Percentiles rank a stretch among this genome's conserved stretches.
Evolutionary conservation across 2,329 filamentous ascomycete genomes (phyloP).

Genomic region (Penicillium digitatum): DNA sequence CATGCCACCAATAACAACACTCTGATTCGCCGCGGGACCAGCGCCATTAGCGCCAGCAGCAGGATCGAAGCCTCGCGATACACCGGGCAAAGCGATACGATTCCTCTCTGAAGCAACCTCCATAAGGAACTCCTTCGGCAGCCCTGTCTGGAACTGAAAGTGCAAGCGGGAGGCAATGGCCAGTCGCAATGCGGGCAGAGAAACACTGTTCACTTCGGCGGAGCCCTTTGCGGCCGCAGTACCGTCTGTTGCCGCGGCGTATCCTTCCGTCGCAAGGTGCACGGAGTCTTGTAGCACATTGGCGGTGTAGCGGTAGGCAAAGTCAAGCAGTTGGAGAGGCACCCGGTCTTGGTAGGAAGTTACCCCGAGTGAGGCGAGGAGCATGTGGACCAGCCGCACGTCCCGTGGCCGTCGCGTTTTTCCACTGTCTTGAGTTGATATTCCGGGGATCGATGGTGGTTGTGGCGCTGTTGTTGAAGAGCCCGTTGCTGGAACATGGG

Average conservation of each 20-base stretch:
- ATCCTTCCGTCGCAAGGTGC: constrained; percentile 50
- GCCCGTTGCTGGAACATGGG: constrained; percentile 15
- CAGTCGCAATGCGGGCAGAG: constrained; percentile 55
- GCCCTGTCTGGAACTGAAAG: constrained; percentile 56
- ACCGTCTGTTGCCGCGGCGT: constrained; percentile 39
- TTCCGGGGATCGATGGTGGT: constrained; percentile 40
- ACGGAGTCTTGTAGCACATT: constrained; percentile 51
- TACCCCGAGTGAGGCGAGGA: constrained; percentile 48
- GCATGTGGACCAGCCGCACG: constrained; percentile 50
- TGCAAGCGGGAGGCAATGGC: constrained; percentile 58
- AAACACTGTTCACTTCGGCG: constrained; percentile 51
- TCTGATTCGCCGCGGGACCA: constrained; percentile 26
- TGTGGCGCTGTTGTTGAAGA: constrained; percentile 26
- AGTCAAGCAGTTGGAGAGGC: constrained; percentile 51
- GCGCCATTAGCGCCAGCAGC: constrained; percentile 24
- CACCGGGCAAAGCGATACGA: constrained; percentile 50
- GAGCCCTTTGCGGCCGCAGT: constrained; percentile 34
- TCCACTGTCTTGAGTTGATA: constrained; percentile 46
- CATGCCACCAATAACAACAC: constrained; percentile 50
- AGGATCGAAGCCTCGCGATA: constrained; percentile 49
- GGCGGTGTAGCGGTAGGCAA: constrained; percentile 53
- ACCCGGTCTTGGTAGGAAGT: constrained; percentile 52
- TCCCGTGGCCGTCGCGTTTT: constrained; percentile 48
- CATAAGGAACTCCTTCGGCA: constrained; percentile 61
- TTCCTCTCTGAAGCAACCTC: constrained; percentile 57